phyloP scores from a whole-genome alignment of 805 yeast species.

The Lachancea sp. region DNA sequence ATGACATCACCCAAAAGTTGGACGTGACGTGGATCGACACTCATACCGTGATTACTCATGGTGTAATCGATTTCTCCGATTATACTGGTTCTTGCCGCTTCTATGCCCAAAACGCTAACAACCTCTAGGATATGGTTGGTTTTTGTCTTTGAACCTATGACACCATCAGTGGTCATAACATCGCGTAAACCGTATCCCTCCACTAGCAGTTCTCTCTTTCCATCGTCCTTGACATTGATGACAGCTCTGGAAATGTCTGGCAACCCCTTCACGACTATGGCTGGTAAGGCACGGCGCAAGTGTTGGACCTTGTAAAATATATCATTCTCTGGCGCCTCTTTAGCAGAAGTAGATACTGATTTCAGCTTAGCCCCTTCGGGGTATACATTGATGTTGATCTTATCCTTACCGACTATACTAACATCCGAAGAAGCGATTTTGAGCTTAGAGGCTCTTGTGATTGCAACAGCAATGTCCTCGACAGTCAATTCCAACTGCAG shows the following conservation, averaged over 20 bases:
- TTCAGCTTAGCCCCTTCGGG: slow-evolving; percentile 40
- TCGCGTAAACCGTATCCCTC: slow-evolving; percentile 96
- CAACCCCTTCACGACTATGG: slow-evolving; percentile 87
- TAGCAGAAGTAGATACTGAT: slow-evolving; percentile 39
- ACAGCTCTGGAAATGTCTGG: slow-evolving; percentile 92
- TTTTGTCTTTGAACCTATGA: slow-evolving; percentile 74
- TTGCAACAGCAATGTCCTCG: slow-evolving; percentile 80
- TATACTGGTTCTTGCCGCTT: slow-evolving; percentile 92
- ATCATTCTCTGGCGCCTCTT: slow-evolving; percentile 39
- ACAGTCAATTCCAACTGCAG: slow-evolving; percentile 83
- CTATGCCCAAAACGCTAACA: slow-evolving; percentile 85
- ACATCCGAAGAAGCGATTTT: slow-evolving; percentile 74
- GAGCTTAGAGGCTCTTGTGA: slow-evolving; percentile 78
- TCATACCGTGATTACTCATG: slow-evolving; percentile 99
- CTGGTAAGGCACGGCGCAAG: slow-evolving; percentile 76
- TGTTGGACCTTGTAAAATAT: slow-evolving; percentile 86
- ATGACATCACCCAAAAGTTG: slow-evolving; percentile 95
- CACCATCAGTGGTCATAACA: slow-evolving; percentile 97
- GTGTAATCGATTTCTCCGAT: slow-evolving; percentile 93
- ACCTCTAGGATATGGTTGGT: slow-evolving; percentile 94
- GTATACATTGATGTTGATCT: slow-evolving; percentile 56
- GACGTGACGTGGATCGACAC: slow-evolving; percentile 98
- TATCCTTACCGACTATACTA: slow-evolving; percentile 55
- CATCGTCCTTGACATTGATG: slow-evolving; percentile 82
- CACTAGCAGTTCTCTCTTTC: slow-evolving; percentile 83